Evolutionary conservation across 1,284 basidiomycete species (phyloP), one percentile per base, ranked within the genome.

Genomic region (Stereum hirsutum): DNA sequence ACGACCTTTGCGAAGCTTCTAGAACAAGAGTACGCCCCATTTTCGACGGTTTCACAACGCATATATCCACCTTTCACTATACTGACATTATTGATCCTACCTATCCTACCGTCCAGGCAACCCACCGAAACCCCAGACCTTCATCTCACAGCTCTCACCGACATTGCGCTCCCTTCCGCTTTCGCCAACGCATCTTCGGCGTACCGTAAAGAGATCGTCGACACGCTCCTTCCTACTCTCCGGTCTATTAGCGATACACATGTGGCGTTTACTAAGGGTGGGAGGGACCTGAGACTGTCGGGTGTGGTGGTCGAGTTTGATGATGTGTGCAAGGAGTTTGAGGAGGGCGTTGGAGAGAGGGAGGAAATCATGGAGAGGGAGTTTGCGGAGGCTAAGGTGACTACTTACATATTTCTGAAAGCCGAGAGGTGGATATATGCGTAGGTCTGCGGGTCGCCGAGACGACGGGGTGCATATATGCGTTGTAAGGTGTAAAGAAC

Each of bases 1-100:
- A 24, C 20, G 21, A 44, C 43, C 5, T 32, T 44, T 23, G 38
- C 40, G 10, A n/a, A 37, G 12, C 15, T 44, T 6, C 38, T 44
- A 10, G 14, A 28, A 15, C 19, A 38, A 11, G n/a, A 14, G 42
- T 43, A 19, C 42, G 36, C n/a, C n/a, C n/a, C n/a, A n/a, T n/a
- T n/a, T n/a, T n/a, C n/a, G n/a, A n/a, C n/a, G n/a, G n/a, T n/a
- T n/a, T n/a, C n/a, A n/a, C n/a, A n/a, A n/a, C n/a, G n/a, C n/a
- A n/a, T n/a, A n/a, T n/a, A n/a, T n/a, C n/a, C n/a, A 15, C 26
- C 10, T 25, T 20, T 17, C 24, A 10, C 17, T 20, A 14, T 30
- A 17, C 26, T 4, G 27, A 15, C 23, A 8, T 14, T 31, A 11
- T 6, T 31, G 14, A 31, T 19, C 17, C 27, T 20, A 7, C 10